Conservation (phyloP, 2,329 filamentous ascomycete species). For the Graphilbum sp. region DNA sequence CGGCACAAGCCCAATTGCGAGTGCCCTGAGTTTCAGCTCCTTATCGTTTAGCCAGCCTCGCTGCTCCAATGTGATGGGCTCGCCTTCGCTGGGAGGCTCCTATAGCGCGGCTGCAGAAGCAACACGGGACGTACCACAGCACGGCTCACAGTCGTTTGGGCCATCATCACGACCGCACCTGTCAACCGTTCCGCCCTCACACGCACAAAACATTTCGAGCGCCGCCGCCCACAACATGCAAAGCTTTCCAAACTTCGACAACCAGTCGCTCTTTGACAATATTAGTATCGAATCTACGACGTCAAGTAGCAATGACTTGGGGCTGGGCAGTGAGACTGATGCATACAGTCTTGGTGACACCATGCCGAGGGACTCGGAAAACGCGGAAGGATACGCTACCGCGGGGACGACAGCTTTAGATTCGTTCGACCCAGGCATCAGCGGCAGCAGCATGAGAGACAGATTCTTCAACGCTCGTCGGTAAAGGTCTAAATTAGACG, state of each 20-base stretch:
- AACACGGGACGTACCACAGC: slow-evolving; percentile 3
- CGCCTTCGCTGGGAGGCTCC: slow-evolving; percentile 6
- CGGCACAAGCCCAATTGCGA: not conserved
- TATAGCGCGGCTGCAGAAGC: slow-evolving; percentile 5
- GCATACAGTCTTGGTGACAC: slow-evolving; percentile 13
- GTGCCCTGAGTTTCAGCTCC: slow-evolving; percentile 6
- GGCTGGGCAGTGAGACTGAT: slow-evolving; percentile 8
- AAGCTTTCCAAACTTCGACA: slow-evolving; percentile 11
- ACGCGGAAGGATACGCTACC: slow-evolving; percentile 5
- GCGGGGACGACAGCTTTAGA: slow-evolving; percentile 6
- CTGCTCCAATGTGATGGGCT: slow-evolving; percentile 5
- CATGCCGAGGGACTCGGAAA: slow-evolving; percentile 12
- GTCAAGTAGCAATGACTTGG: slow-evolving; percentile 10
- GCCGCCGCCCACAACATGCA: slow-evolving; percentile 8
- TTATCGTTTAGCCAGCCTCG: slow-evolving; percentile 6
- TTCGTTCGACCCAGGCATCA: slow-evolving; percentile 13
- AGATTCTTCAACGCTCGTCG: slow-evolving; percentile 10
- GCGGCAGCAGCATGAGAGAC: slow-evolving; percentile 4
- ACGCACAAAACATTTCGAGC: slow-evolving; percentile 1
- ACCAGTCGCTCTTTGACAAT: slow-evolving; percentile 12
- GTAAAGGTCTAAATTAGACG: not conserved
- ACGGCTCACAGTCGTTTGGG: slow-evolving; percentile 9
- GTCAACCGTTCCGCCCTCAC: slow-evolving; percentile 4
- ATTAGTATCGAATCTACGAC: slow-evolving; percentile 14
- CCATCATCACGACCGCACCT: slow-evolving; percentile 8